A percentile compares a stretch with the other conserved stretches of the same genome.
phyloP scores from a whole-genome alignment of 1,139 yeast species.

The Petasospora rhodanensis region DNA sequence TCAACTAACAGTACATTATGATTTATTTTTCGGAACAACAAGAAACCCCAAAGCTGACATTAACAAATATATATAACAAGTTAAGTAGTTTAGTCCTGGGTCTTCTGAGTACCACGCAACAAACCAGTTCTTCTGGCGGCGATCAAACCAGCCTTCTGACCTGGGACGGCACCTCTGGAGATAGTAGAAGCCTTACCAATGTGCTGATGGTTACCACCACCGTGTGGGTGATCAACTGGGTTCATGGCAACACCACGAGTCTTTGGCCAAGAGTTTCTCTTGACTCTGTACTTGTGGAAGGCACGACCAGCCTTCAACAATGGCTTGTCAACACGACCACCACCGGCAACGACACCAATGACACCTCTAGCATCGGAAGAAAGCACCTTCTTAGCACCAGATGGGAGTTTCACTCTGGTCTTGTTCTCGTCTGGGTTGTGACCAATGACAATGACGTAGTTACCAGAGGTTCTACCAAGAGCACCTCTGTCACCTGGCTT shows the following conservation, averaged over 20 bases:
- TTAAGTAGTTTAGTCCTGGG: constrained; percentile 59
- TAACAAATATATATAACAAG: constrained; percentile 18
- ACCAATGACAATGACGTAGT: constrained; percentile 97
- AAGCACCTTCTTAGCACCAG: constrained; percentile 97
- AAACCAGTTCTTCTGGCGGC: constrained; percentile 99
- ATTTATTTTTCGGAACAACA: constrained; percentile 16
- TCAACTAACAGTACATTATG: constrained; percentile 19
- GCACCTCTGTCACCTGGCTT: constrained; percentile 99
- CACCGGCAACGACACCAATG: constrained; percentile 99
- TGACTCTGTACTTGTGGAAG: constrained; percentile 97
- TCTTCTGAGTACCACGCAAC: constrained; percentile 99
- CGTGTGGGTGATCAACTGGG: constrained; percentile 99
- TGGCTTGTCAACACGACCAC: constrained; percentile 99
- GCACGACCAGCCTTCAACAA: constrained; percentile 99
- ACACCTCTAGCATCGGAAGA: constrained; percentile 98
- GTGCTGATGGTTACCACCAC: constrained; percentile 99
- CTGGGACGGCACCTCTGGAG: constrained; percentile 99
- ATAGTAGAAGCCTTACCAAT: constrained; percentile 99
- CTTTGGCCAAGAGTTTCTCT: constrained; percentile 99
- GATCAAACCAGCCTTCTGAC: constrained; percentile 99
- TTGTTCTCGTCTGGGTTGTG: constrained; percentile 99
- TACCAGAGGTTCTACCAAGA: constrained; percentile 98
- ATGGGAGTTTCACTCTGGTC: constrained; percentile 98
- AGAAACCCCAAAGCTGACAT: constrained; percentile 20
- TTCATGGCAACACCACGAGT: constrained; percentile 99